Base-by-base conservation (phyloP, 2,329 filamentous ascomycete species). In the Fusarium graminum region DNA sequence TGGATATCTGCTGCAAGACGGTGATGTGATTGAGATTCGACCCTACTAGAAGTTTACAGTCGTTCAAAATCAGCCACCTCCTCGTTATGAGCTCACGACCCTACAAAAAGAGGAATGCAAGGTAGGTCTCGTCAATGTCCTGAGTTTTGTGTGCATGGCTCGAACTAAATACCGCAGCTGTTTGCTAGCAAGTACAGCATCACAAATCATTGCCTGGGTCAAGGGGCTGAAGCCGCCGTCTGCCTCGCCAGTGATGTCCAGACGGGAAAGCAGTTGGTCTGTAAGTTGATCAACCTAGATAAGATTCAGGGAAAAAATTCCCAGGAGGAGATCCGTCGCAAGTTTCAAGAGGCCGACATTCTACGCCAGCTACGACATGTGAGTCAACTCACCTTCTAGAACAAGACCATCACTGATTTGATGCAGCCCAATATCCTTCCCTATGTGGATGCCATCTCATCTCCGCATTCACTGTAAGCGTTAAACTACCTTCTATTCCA, bases 231-330 rank as follows among this genome's bases (percentile, higher is more conserved):
- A 59, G 79, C 74, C 14, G 63, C 70, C 16, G 78, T 80, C 13
- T 78, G 76, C 45, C 68, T 80, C 8, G 76, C 79, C 9, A 73
- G 83, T 4, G 82, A 91, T 16, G 74, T 78, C 25, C 74, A 74
- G 8, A 85, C 83, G 1, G 80, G 82, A 36, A 82, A 81, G 54
- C 90, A 92, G 69, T 66, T 92, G 19, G 89, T 89, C 12, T 93
- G 90, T 79, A 92, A 93, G 70, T 76, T 92, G 10, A 79, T 91
- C 50, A 79, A 85, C 52, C 70, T 90, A 3, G 78, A 79, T 30
- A 67, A 66, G 7, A 49, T 77, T 6, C 63, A 68, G 52, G 72
- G 52, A 42, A 72, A 64, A 53, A 72, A 69, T n/a, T 58, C 56
- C 29, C 67, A 63, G n/a, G 69, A 70, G 40, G 69, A 76, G 5